Percentiles rank a stretch among this genome's conserved stretches.
Conservation (phyloP, 2,329 filamentous ascomycete species). For the Sporothrix mexicana region DNA sequence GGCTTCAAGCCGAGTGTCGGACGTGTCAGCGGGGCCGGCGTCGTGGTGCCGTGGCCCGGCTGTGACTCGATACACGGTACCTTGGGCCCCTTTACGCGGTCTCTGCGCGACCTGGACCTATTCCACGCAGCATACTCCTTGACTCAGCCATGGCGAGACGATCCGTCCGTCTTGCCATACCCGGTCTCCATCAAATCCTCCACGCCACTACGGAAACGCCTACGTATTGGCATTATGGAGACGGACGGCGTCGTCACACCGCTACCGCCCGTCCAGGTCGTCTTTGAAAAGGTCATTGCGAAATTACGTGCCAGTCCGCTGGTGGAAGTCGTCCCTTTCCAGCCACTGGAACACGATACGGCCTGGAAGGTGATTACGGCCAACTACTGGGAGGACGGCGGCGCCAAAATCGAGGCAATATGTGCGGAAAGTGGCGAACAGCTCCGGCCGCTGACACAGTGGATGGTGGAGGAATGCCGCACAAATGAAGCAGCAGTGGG, state of each 20-base stretch:
- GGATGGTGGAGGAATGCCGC: neutral
- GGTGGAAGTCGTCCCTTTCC: neutral
- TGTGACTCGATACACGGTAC: slow-evolving; percentile 6
- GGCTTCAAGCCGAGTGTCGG: slow-evolving; percentile 5
- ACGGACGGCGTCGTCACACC: neutral
- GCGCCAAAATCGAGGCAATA: neutral
- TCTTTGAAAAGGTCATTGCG: neutral
- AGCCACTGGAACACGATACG: neutral
- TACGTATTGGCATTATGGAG: neutral
- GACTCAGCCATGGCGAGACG: neutral
- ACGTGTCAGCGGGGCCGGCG: neutral
- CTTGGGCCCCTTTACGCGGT: neutral
- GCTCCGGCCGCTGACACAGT: neutral
- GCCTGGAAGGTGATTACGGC: slow-evolving; percentile 4
- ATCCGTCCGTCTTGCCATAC: neutral
- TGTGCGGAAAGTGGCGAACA: slow-evolving; percentile 1
- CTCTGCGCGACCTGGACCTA: neutral
- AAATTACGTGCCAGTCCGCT: neutral
- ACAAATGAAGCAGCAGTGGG: neutral
- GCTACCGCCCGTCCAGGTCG: neutral
- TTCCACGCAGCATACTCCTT: neutral
- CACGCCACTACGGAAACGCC: neutral
- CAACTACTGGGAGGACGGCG: slow-evolving; percentile 15
- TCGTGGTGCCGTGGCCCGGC: neutral
- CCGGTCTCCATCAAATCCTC: neutral